A percentile compares a stretch with the other conserved stretches of the same genome.
Evolutionary conservation across 1,139 yeast genomes (phyloP).

Genomic region (Hyphopichia burtonii): DNA sequence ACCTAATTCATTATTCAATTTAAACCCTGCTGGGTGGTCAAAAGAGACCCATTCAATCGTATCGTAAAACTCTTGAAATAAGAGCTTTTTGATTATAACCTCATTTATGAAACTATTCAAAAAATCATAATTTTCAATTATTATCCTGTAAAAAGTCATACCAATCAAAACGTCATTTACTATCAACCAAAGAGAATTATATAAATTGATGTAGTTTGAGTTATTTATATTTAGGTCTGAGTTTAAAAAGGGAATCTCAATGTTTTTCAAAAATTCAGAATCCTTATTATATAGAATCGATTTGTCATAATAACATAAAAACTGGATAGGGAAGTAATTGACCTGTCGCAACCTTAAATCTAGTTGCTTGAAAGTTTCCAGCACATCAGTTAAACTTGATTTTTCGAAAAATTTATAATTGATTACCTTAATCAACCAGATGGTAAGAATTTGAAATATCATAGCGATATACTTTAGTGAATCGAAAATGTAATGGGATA

Average conservation of each 20-base stretch:
- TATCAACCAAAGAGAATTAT: slow-evolving; percentile 86
- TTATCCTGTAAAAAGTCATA: slow-evolving; percentile 50
- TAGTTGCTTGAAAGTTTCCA: slow-evolving; percentile 73
- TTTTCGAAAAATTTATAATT: slow-evolving; percentile 20
- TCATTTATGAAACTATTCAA: slow-evolving; percentile 37
- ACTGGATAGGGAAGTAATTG: slow-evolving; percentile 80
- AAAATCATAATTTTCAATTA: slow-evolving; percentile 42
- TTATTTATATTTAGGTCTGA: slow-evolving; percentile 42
- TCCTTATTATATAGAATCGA: slow-evolving; percentile 26
- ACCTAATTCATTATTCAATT: slow-evolving; percentile 84
- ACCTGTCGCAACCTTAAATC: slow-evolving; percentile 78
- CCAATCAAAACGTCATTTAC: slow-evolving; percentile 83
- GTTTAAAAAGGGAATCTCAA: slow-evolving; percentile 39
- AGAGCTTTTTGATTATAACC: slow-evolving; percentile 29
- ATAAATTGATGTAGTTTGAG: slow-evolving; percentile 82
- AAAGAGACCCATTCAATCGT: slow-evolving; percentile 75
- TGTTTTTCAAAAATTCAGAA: slow-evolving; percentile 19
- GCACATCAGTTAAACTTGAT: slow-evolving; percentile 34
- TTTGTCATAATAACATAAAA: slow-evolving; percentile 50
- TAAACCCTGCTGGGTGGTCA: slow-evolving; percentile 88
- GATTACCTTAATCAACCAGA: slow-evolving; percentile 15
- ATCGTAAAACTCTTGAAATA: slow-evolving; percentile 35
- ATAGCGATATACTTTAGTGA: slow-evolving; percentile 5
- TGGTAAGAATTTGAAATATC: slow-evolving; percentile 21
- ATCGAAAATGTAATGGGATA: neutral